Conservation (phyloP, 768 basidiomycete genomes). For the Cyclocybe cylindracea region DNA sequence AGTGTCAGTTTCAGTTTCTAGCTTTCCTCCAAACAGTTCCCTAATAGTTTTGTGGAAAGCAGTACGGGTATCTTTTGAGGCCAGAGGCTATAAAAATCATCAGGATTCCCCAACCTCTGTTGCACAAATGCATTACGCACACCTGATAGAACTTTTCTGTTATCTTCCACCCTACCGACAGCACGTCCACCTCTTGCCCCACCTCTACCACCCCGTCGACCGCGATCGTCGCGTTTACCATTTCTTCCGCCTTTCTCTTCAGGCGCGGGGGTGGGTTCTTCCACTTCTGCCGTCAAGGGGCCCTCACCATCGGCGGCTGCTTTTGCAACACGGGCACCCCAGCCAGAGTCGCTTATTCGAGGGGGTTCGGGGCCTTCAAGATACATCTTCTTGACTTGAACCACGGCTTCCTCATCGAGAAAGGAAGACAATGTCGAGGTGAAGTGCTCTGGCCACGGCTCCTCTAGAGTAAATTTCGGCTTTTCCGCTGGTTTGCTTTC, state of each 20-base stretch:
- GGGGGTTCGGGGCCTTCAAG: constrained; percentile 84
- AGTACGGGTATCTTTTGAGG: constrained; percentile 78
- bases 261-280: background rate
- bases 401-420: constrained; percentile 60
- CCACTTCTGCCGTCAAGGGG: constrained; percentile 8
- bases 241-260: constrained; percentile 39
- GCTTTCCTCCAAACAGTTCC: constrained; percentile 76
- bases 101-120: constrained; percentile 1
- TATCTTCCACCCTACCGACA: constrained; percentile 51
- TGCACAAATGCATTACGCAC: constrained; percentile 47
- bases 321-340: constrained; percentile 54
- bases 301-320: constrained; percentile 6
- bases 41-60: constrained; percentile 80
- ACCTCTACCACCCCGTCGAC: constrained; percentile 33
- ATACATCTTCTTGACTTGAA: constrained; percentile 69
- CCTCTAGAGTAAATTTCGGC: constrained; percentile 24
- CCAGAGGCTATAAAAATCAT: constrained; percentile 62
- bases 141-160: constrained; percentile 77
- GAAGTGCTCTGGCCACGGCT: constrained; percentile 70
- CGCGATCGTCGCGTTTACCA: constrained; percentile 47
- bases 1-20: constrained; percentile 75
- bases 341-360: constrained; percentile 70
- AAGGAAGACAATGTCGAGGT: constrained; percentile 57
- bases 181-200: constrained; percentile 38
- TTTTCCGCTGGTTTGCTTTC: constrained; percentile 5